Percentiles rank a stretch among this genome's conserved stretches.
phyloP scores from a whole-genome alignment of 2,329 filamentous ascomycete species.

The Penicillium sclerotiorum region DNA sequence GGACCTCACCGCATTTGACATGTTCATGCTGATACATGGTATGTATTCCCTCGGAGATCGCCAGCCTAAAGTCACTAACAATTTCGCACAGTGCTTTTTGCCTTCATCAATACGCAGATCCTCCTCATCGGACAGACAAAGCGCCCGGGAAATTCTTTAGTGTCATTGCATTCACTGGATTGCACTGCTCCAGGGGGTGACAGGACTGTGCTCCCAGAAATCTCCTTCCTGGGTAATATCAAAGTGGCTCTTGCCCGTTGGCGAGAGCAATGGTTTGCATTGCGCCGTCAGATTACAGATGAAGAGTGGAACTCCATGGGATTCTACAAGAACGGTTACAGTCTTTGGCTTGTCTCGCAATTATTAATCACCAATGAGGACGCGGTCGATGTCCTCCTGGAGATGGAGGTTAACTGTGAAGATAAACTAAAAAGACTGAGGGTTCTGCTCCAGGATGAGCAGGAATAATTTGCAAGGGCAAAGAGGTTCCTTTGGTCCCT shows the following conservation, averaged over 20 bases:
- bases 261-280: conserved; percentile 41
- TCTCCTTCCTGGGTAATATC: conserved; percentile 34
- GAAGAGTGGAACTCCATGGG: conserved; percentile 45
- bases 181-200: conserved; percentile 12
- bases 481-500: neutral
- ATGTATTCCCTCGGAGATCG: too few relatives aligned
- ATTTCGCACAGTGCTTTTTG: conserved; percentile 36
- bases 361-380: conserved; percentile 46
- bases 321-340: conserved; percentile 46
- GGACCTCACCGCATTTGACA: conserved; percentile 40
- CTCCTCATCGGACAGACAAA: conserved; percentile 36
- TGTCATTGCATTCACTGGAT: conserved; percentile 8
- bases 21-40: conserved; percentile 49
- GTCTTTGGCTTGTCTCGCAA: conserved; percentile 48
- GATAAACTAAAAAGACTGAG: conserved; percentile 47
- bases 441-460: conserved; percentile 41
- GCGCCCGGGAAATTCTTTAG: conserved; percentile 11
- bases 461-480: neutral
- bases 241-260: conserved; percentile 40
- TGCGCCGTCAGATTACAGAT: conserved; percentile 34
- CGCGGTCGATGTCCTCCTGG: conserved; percentile 47
- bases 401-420: conserved; percentile 49
- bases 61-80: too few relatives aligned
- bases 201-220: conserved; percentile 37
- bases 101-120: conserved; percentile 47